Conservation (phyloP, 2,329 filamentous ascomycete genomes). For the Chaetomium strumarium region DNA sequence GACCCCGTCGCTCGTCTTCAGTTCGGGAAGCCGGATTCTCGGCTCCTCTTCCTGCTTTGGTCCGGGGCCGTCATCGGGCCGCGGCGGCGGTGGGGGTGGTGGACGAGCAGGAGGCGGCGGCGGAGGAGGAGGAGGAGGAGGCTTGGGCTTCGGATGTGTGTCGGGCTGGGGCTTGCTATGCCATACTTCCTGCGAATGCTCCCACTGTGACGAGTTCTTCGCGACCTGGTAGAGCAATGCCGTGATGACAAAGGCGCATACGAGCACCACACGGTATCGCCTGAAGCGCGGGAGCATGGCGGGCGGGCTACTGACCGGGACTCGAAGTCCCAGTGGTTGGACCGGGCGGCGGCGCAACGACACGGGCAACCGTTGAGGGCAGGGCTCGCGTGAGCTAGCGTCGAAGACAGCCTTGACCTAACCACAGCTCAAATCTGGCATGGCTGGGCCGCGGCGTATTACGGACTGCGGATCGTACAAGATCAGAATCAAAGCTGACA, state of each 20-base stretch:
- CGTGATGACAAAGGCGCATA: slow-evolving; percentile 49
- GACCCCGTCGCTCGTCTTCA: slow-evolving; percentile 26
- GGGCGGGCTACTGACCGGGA: neutral
- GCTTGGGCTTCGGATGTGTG: neutral
- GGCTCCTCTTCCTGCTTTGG: slow-evolving; percentile 7
- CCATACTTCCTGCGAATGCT: slow-evolving; percentile 21
- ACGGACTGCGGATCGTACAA: neutral
- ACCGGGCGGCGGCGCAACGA: too few relatives aligned
- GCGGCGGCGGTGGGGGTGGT: slow-evolving; percentile 1
- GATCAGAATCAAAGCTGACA: neutral
- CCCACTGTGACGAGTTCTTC: slow-evolving; percentile 36
- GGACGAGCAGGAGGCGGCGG: neutral
- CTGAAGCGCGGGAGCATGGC: slow-evolving; percentile 52
- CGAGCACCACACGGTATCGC: slow-evolving; percentile 55
- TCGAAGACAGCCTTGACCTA: neutral
- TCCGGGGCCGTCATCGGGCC: neutral
- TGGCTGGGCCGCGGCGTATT: neutral
- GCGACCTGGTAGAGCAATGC: slow-evolving; percentile 48
- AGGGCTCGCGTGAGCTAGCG: neutral
- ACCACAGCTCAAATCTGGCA: neutral
- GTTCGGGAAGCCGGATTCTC: slow-evolving; percentile 25
- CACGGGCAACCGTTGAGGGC: neutral
- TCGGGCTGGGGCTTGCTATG: slow-evolving; percentile 13
- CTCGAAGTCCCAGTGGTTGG: too few relatives aligned
- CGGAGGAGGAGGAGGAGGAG: slow-evolving; percentile 3